A percentile compares a stretch with the other conserved stretches of the same genome.
phyloP scores from a whole-genome alignment of 2,329 filamentous ascomycete genomes.

The Ophiostoma tasmaniense region DNA sequence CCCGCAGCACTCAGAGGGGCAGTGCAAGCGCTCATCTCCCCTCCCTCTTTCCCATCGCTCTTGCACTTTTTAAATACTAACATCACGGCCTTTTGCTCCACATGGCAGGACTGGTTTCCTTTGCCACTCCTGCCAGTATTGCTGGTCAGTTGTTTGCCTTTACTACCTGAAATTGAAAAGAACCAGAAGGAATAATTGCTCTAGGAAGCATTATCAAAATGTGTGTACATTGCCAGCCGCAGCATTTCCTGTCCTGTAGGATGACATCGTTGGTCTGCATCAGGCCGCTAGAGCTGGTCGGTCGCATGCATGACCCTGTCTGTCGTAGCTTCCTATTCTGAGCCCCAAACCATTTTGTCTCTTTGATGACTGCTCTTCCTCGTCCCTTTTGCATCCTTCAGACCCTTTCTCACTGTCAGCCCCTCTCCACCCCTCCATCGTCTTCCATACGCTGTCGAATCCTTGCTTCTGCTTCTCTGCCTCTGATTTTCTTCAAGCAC shows the following conservation, averaged over 20 bases:
- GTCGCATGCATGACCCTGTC: background rate
- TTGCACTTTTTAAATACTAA: background rate
- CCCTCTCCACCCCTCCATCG: constrained; percentile 7
- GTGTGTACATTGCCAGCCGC: background rate
- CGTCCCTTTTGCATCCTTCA: background rate
- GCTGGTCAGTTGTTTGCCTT: background rate
- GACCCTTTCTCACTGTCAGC: background rate
- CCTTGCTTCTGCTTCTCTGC: background rate
- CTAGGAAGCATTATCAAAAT: background rate
- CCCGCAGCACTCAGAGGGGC: constrained; percentile 12
- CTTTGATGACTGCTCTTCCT: background rate
- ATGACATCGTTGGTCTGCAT: background rate
- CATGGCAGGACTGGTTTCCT: background rate
- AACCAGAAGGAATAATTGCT: background rate
- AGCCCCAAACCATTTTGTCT: background rate
- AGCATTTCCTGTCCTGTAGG: background rate
- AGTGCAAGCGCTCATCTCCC: constrained; percentile 8
- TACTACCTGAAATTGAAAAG: background rate
- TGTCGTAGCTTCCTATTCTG: background rate
- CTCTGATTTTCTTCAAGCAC: background rate
- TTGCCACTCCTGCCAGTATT: background rate
- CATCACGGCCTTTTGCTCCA: background rate
- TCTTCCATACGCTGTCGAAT: background rate
- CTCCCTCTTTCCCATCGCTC: background rate
- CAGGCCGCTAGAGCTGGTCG: background rate